These are phyloP conservation scores for Quercus tomentella DNA, from an alignment of 331 rosid genomes.

Conservation along the genomic window DNA sequence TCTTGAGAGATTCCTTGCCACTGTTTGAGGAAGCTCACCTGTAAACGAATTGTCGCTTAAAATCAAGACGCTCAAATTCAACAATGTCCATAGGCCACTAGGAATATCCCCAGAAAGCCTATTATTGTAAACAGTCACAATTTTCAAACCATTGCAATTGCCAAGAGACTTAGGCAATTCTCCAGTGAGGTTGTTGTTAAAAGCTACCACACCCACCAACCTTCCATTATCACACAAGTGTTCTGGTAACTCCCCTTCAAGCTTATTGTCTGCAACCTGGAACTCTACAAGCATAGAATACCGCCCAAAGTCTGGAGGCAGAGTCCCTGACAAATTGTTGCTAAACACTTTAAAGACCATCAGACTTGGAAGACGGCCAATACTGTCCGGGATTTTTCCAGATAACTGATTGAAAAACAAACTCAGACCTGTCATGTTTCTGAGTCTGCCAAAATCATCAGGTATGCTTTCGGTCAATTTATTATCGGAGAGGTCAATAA, in stretches of 20 bases:
- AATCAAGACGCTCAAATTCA: constrained; percentile 29
- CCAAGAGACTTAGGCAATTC: constrained; percentile 67
- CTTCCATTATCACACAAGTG: constrained; percentile 51
- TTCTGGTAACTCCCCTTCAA: constrained; percentile 57
- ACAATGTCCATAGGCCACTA: constrained; percentile 55
- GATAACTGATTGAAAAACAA: constrained; percentile 40
- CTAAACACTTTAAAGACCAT: constrained; percentile 18
- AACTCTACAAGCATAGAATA: constrained; percentile 38
- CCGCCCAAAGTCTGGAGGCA: constrained; percentile 69
- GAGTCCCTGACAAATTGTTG: constrained; percentile 54
- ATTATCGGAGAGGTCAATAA: constrained; percentile 49
- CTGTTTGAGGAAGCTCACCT: constrained; percentile 59
- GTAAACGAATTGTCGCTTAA: constrained; percentile 47
- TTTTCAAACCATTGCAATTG: constrained; percentile 42
- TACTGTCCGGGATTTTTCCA: constrained; percentile 58
- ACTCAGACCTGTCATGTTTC: constrained; percentile 30
- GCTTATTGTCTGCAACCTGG: constrained; percentile 33
- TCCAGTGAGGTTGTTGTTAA: constrained; percentile 49
- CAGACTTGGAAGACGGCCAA: constrained; percentile 52
- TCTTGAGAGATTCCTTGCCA: constrained; percentile 36
- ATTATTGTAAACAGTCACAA: constrained; percentile 34
- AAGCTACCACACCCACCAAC: constrained; percentile 36
- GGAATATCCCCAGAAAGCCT: constrained; percentile 62
- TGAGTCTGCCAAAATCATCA: constrained; percentile 52
- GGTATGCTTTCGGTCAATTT: constrained; percentile 54